Evolutionary conservation across 78 protist species (phyloP).

Genomic region (Guillardia theta): DNA sequence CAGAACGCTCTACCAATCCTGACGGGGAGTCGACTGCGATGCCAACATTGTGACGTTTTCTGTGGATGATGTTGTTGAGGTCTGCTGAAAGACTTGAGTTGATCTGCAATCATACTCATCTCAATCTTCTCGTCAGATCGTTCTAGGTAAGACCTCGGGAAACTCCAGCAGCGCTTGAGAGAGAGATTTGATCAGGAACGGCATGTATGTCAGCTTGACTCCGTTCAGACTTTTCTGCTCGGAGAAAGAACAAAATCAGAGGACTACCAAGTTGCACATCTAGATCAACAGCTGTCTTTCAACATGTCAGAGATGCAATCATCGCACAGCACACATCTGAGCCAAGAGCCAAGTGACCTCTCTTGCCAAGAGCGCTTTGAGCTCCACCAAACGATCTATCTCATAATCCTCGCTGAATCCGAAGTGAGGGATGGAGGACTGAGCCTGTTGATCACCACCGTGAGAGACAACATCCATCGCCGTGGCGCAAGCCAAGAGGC

Average conservation of each 20-base stretch:
- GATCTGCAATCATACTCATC: too few relatives aligned
- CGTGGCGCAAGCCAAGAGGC: too few relatives aligned
- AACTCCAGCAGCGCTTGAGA: conserved; percentile 2
- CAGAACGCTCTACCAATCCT: not conserved
- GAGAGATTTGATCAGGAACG: not conserved
- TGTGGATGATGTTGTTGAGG: not conserved
- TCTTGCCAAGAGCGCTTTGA: not conserved
- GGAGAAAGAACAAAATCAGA: not conserved
- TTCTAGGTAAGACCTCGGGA: conserved; percentile 27
- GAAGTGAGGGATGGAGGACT: not conserved
- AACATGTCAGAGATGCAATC: too few relatives aligned
- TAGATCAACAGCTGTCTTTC: too few relatives aligned
- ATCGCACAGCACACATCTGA: too few relatives aligned
- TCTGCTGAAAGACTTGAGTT: not conserved
- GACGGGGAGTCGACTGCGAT: conserved; percentile 22
- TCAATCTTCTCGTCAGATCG: too few relatives aligned
- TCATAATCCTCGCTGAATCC: too few relatives aligned
- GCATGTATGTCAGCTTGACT: conserved; percentile 34
- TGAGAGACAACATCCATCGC: too few relatives aligned
- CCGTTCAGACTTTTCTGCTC: not conserved
- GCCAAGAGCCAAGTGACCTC: too few relatives aligned
- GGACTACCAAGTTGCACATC: not conserved
- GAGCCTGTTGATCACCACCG: too few relatives aligned
- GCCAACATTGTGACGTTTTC: not conserved
- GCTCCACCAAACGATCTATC: too few relatives aligned